phyloP scores from a whole-genome alignment of 192 early-diverging fungal species.

The Backusella australiensis region DNA sequence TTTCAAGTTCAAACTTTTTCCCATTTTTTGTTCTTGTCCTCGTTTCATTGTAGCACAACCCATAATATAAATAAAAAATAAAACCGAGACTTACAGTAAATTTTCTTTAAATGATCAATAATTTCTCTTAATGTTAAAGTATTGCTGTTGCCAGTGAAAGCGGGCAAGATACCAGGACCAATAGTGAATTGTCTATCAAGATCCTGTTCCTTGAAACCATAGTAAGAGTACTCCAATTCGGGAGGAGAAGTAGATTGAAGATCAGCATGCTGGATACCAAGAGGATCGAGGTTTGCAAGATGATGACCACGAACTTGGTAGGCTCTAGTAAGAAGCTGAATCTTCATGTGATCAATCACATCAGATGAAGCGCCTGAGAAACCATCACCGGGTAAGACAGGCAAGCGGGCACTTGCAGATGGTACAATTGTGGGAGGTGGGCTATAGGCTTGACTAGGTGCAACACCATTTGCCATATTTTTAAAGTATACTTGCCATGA shows the following conservation, averaged over 20 bases:
- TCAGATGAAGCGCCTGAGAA: constrained; percentile 42
- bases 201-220: constrained; percentile 93
- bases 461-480: constrained; percentile 65
- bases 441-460: constrained; percentile 68
- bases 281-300: constrained; percentile 92
- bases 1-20: neutral
- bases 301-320: constrained; percentile 97
- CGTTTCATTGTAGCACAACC: neutral
- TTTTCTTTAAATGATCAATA: constrained; percentile 71
- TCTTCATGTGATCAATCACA: constrained; percentile 97
- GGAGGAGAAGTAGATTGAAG: constrained; percentile 56
- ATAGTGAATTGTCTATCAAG: constrained; percentile 89
- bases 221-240: constrained; percentile 85
- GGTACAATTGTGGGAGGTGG: constrained; percentile 80
- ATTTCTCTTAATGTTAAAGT: constrained; percentile 91
- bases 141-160: constrained; percentile 65
- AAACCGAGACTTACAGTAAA: constrained; percentile 71
- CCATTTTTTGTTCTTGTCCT: neutral
- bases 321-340: constrained; percentile 93
- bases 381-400: constrained; percentile 52
- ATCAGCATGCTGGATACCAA: constrained; percentile 76
- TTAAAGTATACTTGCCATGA: constrained; percentile 98
- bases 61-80: neutral
- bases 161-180: constrained; percentile 93
- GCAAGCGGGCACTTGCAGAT: constrained; percentile 54